These are phyloP conservation scores for Kockiozyma suomiensis DNA, from an alignment of 805 yeast species.

Conservation along the genomic window DNA sequence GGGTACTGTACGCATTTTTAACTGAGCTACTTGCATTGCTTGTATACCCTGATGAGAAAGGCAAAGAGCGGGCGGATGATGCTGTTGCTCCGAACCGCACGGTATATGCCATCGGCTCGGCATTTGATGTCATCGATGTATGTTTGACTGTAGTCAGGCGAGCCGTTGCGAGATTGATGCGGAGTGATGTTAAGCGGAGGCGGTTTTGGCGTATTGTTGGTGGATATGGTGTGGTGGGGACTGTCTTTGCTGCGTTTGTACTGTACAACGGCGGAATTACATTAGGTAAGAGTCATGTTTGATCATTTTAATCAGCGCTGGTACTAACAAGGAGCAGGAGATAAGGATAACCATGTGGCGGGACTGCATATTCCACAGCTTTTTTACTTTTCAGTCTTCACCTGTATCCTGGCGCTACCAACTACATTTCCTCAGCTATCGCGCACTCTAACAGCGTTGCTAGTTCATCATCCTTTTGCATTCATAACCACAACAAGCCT, in stretches of 20 bases:
- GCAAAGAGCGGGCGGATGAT: constrained; percentile 21
- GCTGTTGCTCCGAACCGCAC: constrained; percentile 6
- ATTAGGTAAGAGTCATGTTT: constrained; percentile 43
- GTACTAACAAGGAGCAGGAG: constrained; percentile 59
- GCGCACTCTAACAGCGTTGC: constrained; percentile 6
- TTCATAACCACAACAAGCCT: constrained; percentile 3
- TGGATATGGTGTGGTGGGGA: constrained; percentile 17
- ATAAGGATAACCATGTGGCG: constrained; percentile 78
- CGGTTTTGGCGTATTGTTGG: background rate
- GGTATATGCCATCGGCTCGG: background rate
- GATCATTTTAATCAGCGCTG: background rate
- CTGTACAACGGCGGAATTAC: constrained; percentile 79
- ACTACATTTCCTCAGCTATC: constrained; percentile 57
- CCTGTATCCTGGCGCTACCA: constrained; percentile 70
- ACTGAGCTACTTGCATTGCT: constrained; percentile 1
- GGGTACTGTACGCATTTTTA: constrained; percentile 51
- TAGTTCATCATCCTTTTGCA: background rate
- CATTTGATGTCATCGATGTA: constrained; percentile 3
- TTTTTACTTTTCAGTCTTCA: constrained; percentile 72
- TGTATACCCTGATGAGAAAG: constrained; percentile 14
- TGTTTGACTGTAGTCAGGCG: background rate
- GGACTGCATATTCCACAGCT: constrained; percentile 77
- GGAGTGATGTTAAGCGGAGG: background rate
- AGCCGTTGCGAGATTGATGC: background rate
- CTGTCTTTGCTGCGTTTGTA: constrained; percentile 59